Conservation (phyloP, 1,139 yeast species). For the Yamadazyma aaseri region DNA sequence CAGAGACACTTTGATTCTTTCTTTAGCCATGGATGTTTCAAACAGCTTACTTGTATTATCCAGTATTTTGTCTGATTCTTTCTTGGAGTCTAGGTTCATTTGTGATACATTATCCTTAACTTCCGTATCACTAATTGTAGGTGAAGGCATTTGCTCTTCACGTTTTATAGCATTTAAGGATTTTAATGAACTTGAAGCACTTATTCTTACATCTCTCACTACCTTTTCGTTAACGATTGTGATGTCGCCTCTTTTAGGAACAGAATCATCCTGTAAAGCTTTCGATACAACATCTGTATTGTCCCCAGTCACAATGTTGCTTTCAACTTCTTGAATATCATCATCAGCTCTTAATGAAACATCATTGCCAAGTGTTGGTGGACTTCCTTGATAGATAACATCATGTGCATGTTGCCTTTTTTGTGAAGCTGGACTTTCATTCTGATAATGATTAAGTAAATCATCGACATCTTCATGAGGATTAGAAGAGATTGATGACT, state of each 20-base stretch:
- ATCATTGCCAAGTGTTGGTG: too few relatives aligned
- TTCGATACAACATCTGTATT: conserved; percentile 4
- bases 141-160: conserved; percentile 10
- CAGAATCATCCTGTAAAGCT: conserved; percentile 21
- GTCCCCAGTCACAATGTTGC: too few relatives aligned
- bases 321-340: too few relatives aligned
- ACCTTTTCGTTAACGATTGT: conserved; percentile 19
- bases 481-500: conserved; percentile 8
- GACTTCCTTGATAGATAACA: too few relatives aligned
- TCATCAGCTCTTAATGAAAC: too few relatives aligned
- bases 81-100: background rate
- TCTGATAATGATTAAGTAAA: conserved; percentile 11
- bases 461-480: conserved; percentile 12
- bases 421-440: conserved; percentile 12
- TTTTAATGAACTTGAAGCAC: conserved; percentile 22
- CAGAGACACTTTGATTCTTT: too few relatives aligned
- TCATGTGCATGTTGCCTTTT: too few relatives aligned
- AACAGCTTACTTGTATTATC: too few relatives aligned
- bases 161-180: conserved; percentile 10
- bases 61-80: background rate
- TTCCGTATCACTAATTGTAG: conserved; percentile 9
- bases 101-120: background rate
- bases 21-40: too few relatives aligned
- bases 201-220: conserved; percentile 15
- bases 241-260: conserved; percentile 41